A percentile compares a stretch with the other conserved stretches of the same genome.
Conservation (phyloP, 1,284 basidiomycete genomes). For the Puccinia novopanici region DNA sequence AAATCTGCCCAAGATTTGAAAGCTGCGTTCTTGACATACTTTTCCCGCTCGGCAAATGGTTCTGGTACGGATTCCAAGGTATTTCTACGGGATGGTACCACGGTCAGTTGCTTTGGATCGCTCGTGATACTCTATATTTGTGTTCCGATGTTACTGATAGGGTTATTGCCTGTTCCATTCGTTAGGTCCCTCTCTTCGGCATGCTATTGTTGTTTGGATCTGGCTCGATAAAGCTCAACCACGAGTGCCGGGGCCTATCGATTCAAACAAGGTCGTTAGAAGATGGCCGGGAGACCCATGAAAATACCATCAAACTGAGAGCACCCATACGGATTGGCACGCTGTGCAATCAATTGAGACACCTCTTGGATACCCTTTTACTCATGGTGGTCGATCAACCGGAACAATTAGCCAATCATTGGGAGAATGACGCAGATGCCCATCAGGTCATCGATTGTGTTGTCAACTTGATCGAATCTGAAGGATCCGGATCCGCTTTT, state of each 20-base stretch:
- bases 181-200: slow-evolving; percentile 69
- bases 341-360: slow-evolving; percentile 80
- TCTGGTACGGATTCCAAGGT: slow-evolving; percentile 66
- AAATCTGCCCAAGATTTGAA: slow-evolving; percentile 69
- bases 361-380: slow-evolving; percentile 32
- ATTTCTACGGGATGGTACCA: slow-evolving; percentile 82
- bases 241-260: slow-evolving; percentile 33
- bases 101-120: slow-evolving; percentile 64
- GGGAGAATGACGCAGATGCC: background rate
- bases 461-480: slow-evolving; percentile 38
- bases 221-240: slow-evolving; percentile 42
- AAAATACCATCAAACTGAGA: slow-evolving; percentile 68
- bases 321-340: slow-evolving; percentile 87
- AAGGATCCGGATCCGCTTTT: background rate
- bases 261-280: slow-evolving; percentile 40
- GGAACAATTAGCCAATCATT: slow-evolving; percentile 19
- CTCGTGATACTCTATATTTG: background rate
- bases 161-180: slow-evolving; percentile 73
- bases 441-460: slow-evolving; percentile 35
- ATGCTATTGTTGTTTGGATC: slow-evolving; percentile 52
- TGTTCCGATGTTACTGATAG: slow-evolving; percentile 59
- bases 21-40: slow-evolving; percentile 77
- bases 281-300: slow-evolving; percentile 54
- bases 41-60: slow-evolving; percentile 74
- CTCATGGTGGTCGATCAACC: slow-evolving; percentile 32